Evolutionary conservation across 352 stramenopile species (phyloP), one percentile per base, ranked within the genome.

Genomic region (Phytophthora fragariae): DNA sequence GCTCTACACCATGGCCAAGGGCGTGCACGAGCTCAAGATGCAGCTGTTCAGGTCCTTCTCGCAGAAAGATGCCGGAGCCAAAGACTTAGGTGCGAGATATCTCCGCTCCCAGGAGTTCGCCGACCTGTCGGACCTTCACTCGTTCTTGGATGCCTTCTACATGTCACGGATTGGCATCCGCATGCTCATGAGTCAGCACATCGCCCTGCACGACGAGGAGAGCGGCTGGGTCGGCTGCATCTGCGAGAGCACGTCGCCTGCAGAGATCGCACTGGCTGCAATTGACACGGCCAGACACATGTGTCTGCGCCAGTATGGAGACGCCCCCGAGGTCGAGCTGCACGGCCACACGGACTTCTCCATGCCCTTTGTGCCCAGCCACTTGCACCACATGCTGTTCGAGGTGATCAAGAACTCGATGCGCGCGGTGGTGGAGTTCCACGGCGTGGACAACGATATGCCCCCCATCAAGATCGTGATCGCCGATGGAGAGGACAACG

Each of bases 371-470:
- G 90, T 97, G 44, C 92, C 92, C 49, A 92, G 91, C 65, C 95
- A 99, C 75, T 76, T 99, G 57, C 95, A 99, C 76, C 99, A 99
- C 86, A 99, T 99, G 80, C 82, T 99, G 29, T 98, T 99, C 66
- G 98, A 99, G 81, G 89, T 99, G 46, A 91, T 99, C 70, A 99
- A 99, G 86, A 99, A 99, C 79, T 97, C 91, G 10, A 99, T 99
- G 97, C 91, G 98, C 57, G 98, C 98, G 0, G 99, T 99, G 7
- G 91, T 99, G 37, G 98, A 99, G 80, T 97, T 97, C 76, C 97
- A 99, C 71, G 97, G 97, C 17, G 86, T 99, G 10, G 97, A 99
- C 74, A 98, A 98, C 35, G 94, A 99, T 53, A 99, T 99, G 90
- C 98, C 98, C 29, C 94, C 97, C 14, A 99, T 99, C 61, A 98